phyloP scores from a whole-genome alignment of 345 rosid species.

The Turnera subulata region DNA sequence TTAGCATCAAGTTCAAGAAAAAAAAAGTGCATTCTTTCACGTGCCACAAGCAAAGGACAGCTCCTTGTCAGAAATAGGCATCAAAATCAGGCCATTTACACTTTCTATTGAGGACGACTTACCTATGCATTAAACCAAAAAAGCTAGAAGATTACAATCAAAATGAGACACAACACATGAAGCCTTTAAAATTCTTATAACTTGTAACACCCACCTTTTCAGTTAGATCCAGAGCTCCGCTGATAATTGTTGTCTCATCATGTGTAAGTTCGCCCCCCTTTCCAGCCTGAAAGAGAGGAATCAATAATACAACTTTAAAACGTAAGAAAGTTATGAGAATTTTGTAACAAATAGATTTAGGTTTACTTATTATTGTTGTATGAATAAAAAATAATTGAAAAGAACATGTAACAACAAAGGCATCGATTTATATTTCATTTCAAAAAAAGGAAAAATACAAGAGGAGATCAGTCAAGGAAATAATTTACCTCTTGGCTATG shows the following conservation, averaged over 20 bases:
- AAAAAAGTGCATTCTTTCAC: too few species aligned
- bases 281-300: conserved; percentile 23
- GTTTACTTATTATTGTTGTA: too few species aligned
- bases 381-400: too few species aligned
- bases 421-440: too few species aligned
- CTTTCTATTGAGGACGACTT: too few species aligned
- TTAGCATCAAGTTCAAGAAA: too few species aligned
- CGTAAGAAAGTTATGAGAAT: too few species aligned
- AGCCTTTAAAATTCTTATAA: conserved; percentile 6
- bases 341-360: too few species aligned
- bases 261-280: conserved; percentile 31
- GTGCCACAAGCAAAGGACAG: too few species aligned
- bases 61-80: too few species aligned
- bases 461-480: neutral
- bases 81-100: too few species aligned
- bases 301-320: neutral
- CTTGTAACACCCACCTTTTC: conserved; percentile 23
- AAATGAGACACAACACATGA: neutral
- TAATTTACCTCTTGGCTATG: conserved; percentile 28
- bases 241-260: conserved; percentile 30
- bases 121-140: too few species aligned
- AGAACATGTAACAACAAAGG: neutral
- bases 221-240: conserved; percentile 30
- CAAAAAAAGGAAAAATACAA: neutral
- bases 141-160: neutral